phyloP scores from a whole-genome alignment of 2,329 filamentous ascomycete genomes.

The Phoma sp. region DNA sequence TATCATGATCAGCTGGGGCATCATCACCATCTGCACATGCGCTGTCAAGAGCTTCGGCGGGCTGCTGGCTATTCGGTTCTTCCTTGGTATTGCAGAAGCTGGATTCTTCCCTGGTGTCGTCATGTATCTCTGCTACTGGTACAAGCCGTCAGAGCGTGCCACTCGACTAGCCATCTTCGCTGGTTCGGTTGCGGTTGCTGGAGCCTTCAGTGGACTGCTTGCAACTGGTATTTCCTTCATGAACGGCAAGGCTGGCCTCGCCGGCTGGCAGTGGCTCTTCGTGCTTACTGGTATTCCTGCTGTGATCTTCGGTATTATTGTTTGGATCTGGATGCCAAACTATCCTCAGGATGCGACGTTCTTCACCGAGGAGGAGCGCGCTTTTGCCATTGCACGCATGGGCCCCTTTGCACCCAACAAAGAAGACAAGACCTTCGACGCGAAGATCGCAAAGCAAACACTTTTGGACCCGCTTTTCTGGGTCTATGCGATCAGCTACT shows the following conservation, averaged over 20 bases:
- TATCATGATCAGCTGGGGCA: constrained; percentile 77
- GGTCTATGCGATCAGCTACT: constrained; percentile 54
- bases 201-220: constrained; percentile 75
- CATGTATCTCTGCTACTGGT: constrained; percentile 84
- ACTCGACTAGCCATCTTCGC: constrained; percentile 79
- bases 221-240: constrained; percentile 73
- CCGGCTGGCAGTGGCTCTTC: constrained; percentile 49
- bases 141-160: constrained; percentile 75
- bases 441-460: constrained; percentile 53
- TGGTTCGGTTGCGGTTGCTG: constrained; percentile 76
- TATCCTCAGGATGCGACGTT: constrained; percentile 76
- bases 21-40: constrained; percentile 70
- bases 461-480: constrained; percentile 59
- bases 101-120: constrained; percentile 69
- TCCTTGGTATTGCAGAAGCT: constrained; percentile 73
- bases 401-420: constrained; percentile 52
- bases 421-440: constrained; percentile 52
- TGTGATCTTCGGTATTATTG: constrained; percentile 67
- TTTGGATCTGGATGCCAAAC: constrained; percentile 78
- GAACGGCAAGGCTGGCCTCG: constrained; percentile 61
- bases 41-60: constrained; percentile 66
- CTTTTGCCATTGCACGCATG: constrained; percentile 71
- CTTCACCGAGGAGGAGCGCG: constrained; percentile 71
- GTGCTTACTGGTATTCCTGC: constrained; percentile 71
- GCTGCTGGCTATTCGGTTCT: constrained; percentile 55